A percentile compares a stretch with the other conserved stretches of the same genome.
These are phyloP conservation scores for Nepenthes gracilis DNA, from an alignment of 148 eudicot genomes.

Conservation along the genomic window DNA sequence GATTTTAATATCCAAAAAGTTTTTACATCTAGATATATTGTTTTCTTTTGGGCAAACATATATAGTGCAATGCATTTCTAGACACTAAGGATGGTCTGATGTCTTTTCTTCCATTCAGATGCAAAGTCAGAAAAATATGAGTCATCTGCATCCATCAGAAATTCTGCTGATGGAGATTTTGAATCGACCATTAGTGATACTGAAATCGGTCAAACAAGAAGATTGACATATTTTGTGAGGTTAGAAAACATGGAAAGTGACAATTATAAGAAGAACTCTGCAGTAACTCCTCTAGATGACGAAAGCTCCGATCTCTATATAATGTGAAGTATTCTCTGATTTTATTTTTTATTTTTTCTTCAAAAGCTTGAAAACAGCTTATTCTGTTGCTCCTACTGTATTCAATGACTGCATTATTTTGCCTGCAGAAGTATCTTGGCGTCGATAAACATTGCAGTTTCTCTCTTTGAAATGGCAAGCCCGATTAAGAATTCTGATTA, in stretches of 20 bases:
- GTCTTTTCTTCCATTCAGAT: conserved; percentile 17
- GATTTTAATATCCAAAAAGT: not conserved
- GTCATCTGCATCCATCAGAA: conserved; percentile 16
- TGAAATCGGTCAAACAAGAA: conserved; percentile 2
- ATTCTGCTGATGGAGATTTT: conserved; percentile 9
- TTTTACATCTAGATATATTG: not conserved
- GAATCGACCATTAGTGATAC: conserved; percentile 5
- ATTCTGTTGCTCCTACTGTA: not conserved
- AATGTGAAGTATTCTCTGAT: conserved; percentile 32
- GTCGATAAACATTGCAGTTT: conserved; percentile 68
- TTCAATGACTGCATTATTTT: not conserved
- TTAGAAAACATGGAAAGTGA: conserved; percentile 12
- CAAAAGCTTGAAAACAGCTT: not conserved
- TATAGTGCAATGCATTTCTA: not conserved
- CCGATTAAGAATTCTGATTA: conserved; percentile 50
- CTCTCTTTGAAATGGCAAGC: conserved; percentile 69
- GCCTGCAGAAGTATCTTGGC: conserved; percentile 56
- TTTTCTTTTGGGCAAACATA: not conserved
- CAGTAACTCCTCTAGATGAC: conserved; percentile 10
- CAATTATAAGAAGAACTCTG: conserved; percentile 11
- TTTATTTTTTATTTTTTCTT: not conserved
- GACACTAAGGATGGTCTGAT: not conserved
- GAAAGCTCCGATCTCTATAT: conserved; percentile 45
- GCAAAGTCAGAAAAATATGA: conserved; percentile 12
- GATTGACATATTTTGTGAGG: conserved; percentile 14